Base-by-base conservation (phyloP, 257 asterid species). In the Haberlea rhodopensis region DNA sequence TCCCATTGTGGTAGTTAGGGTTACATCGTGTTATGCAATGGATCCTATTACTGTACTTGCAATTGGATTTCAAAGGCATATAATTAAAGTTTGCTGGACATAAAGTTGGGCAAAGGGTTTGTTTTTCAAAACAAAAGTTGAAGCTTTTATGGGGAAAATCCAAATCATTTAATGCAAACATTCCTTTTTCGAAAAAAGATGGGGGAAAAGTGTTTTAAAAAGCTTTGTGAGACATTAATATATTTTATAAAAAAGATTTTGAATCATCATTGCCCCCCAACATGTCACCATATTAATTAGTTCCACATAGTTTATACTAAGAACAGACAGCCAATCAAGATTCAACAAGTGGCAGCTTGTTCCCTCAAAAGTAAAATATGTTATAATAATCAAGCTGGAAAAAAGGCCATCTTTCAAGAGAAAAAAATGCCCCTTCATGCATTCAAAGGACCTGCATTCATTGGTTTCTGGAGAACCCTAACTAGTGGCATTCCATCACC, bases 401-500 rank as follows among this genome's bases (percentile, higher is more conserved):
- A 53, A 24, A 4, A 37, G 24, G 18, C 5, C 15, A 37, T 59
- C 62, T n/a, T 26, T 55, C 58, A 46, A 43, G 55, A 68, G 27
- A 62, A 15, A 10, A 1, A 5, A n/a, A n/a, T n/a, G 51, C 16
- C 25, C 32, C 51, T 51, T 59, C 66, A 74, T 34, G 73, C 77
- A 22, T 63, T 77, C 67, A 60, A 55, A 53, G 90, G 83, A 28
- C 88, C 96, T 16, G 87, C 69, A 51, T 80, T 87, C 29, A 73
- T 76, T 0, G 87, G 84, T 82, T 90, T 92, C 62, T 82, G 91
- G 73, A 85, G 81, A 27, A 79, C 99, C 77, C 88, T 73, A 51
- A 82, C 84, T 2, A 82, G 75, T 0, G 97, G 95, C 99, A 87
- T 87, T 62, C 96, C 97, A 71, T 94, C 97, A 16, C 83, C 85